A percentile compares a stretch with the other conserved stretches of the same genome.
phyloP scores from a whole-genome alignment of 2,329 filamentous ascomycete species.

The Neofusicoccum ribis region DNA sequence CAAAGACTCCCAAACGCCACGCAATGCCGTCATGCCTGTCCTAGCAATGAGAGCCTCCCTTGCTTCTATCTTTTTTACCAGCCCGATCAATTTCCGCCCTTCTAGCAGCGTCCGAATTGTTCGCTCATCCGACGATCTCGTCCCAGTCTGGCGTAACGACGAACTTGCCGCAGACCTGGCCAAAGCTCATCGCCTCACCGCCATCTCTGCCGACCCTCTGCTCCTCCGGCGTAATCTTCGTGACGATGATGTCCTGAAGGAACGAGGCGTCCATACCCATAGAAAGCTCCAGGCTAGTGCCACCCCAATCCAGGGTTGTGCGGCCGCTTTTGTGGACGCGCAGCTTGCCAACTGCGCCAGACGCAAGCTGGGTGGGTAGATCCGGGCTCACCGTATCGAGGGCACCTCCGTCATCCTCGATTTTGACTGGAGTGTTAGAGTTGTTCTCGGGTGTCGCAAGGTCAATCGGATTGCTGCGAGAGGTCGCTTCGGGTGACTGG shows the following conservation, averaged over 20 bases:
- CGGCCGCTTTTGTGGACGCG: constrained; percentile 62
- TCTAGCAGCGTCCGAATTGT: background rate
- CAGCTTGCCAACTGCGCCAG: constrained; percentile 61
- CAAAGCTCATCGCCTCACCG: constrained; percentile 57
- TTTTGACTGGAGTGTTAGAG: constrained; percentile 28
- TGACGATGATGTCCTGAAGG: constrained; percentile 59
- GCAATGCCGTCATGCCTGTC: background rate
- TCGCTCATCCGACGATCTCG: constrained; percentile 45
- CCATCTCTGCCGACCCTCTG: constrained; percentile 36
- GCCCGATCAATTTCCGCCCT: background rate
- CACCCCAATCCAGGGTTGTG: constrained; percentile 64
- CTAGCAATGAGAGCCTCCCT: too few relatives aligned
- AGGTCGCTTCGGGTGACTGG: constrained; percentile 5
- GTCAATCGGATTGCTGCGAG: constrained; percentile 8
- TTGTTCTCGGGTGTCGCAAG: background rate
- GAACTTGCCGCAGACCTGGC: constrained; percentile 65
- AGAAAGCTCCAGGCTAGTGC: constrained; percentile 58
- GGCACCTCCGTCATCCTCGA: constrained; percentile 31
- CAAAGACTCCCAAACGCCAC: background rate
- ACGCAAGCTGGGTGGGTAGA: constrained; percentile 44
- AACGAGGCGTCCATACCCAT: constrained; percentile 59
- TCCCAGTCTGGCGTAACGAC: constrained; percentile 63
- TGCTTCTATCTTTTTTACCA: background rate
- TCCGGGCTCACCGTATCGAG: constrained; percentile 1
- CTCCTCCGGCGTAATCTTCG: constrained; percentile 31